Conservation (phyloP, 176 grass and related monocot genomes). For the Carex scoparia region DNA sequence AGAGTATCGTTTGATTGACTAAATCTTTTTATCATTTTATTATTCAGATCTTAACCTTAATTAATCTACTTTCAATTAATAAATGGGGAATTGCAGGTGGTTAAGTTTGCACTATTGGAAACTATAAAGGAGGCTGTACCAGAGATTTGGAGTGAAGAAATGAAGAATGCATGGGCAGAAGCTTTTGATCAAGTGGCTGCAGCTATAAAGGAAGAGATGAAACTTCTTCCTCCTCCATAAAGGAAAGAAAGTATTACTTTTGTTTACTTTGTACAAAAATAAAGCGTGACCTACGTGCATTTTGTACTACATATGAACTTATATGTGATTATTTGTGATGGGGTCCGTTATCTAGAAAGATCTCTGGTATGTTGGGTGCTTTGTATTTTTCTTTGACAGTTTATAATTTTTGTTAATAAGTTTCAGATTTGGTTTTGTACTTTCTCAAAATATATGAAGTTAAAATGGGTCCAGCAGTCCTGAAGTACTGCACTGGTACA, state of each 20-base stretch:
- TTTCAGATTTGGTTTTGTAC: background rate
- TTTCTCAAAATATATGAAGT: background rate
- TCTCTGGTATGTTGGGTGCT: background rate
- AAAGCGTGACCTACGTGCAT: background rate
- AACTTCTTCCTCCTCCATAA: conserved; percentile 24
- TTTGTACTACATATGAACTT: background rate
- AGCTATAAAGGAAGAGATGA: conserved; percentile 78
- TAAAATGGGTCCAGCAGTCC: background rate
- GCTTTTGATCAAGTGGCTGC: conserved; percentile 59
- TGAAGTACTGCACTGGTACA: background rate
- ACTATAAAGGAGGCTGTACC: conserved; percentile 60
- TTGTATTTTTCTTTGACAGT: background rate
- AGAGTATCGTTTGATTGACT: background rate
- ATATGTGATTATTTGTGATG: background rate
- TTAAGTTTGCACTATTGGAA: conserved; percentile 59
- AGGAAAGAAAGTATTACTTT: background rate
- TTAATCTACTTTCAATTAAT: background rate
- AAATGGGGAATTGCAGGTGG: conserved; percentile 32
- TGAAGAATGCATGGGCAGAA: conserved; percentile 69
- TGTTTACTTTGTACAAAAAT: background rate
- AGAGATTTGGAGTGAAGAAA: conserved; percentile 59
- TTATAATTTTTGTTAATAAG: background rate
- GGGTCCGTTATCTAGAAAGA: background rate
- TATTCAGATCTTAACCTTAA: background rate
- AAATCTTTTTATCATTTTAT: background rate